phyloP scores from a whole-genome alignment of 345 rosid species.

The Erysimum cheiranthoides region DNA sequence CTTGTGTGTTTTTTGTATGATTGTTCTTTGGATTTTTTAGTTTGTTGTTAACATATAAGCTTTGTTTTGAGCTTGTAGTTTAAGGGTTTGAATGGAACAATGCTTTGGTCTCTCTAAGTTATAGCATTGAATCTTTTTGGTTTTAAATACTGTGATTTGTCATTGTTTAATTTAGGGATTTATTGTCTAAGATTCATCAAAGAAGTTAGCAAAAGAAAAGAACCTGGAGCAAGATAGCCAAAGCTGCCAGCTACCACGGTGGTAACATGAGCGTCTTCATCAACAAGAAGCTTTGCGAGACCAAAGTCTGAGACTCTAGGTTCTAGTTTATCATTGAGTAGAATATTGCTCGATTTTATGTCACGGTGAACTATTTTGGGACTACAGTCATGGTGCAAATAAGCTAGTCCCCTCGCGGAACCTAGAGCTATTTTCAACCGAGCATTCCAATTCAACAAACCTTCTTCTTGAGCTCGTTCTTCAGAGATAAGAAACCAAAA shows the following conservation, averaged over 20 bases:
- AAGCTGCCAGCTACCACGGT: conserved; percentile 98
- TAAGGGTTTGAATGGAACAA: not conserved
- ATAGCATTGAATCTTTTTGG: not conserved
- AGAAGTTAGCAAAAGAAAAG: conserved; percentile 11
- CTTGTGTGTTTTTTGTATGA: not conserved
- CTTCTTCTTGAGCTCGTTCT: conserved; percentile 50
- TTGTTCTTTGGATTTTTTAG: too few relatives aligned
- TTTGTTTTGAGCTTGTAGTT: not conserved
- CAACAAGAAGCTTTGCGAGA: conserved; percentile 92
- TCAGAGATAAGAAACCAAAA: not conserved
- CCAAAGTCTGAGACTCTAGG: conserved; percentile 95
- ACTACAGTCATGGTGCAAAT: conserved; percentile 87
- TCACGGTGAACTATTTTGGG: conserved; percentile 93
- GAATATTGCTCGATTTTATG: conserved; percentile 93
- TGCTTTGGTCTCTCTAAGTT: not conserved
- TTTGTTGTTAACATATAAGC: not conserved
- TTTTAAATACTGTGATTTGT: not conserved
- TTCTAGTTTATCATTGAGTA: conserved; percentile 85
- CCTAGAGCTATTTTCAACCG: conserved; percentile 80
- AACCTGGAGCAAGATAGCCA: conserved; percentile 98
- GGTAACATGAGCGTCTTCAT: conserved; percentile 90
- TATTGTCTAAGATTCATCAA: not conserved
- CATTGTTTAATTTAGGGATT: not conserved
- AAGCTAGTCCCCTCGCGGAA: conserved; percentile 88
- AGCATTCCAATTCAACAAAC: conserved; percentile 68